Percentiles rank a stretch among this genome's conserved stretches.
These are phyloP conservation scores for Metarhizium anisopliae DNA, from an alignment of 2,329 filamentous ascomycete species.

Conservation along the genomic window DNA sequence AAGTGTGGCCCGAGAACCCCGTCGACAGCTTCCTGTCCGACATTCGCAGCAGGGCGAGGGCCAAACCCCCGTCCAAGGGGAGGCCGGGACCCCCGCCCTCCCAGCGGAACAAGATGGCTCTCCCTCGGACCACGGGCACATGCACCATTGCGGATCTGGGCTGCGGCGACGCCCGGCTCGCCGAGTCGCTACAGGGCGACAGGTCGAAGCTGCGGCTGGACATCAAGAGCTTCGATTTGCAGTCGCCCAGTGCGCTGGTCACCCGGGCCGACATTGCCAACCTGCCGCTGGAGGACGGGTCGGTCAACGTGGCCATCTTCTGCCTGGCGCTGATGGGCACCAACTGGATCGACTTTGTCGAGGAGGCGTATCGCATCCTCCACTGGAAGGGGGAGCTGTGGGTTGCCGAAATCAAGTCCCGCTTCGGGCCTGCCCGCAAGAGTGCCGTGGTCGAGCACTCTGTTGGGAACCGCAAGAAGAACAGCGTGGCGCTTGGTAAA, in stretches of 20 bases:
- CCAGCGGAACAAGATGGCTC: conserved; percentile 30
- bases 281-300: conserved; percentile 65
- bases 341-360: conserved; percentile 94
- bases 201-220: conserved; percentile 60
- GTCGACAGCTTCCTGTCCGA: conserved; percentile 76
- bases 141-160: conserved; percentile 86
- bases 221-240: conserved; percentile 79
- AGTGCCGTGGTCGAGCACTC: conserved; percentile 52
- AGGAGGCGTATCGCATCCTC: conserved; percentile 87
- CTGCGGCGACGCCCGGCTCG: conserved; percentile 83
- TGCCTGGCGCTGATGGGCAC: conserved; percentile 98
- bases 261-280: conserved; percentile 84
- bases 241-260: conserved; percentile 65
- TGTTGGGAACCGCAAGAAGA: conserved; percentile 59
- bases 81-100: conserved; percentile 18
- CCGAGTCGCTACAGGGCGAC: conserved; percentile 56
- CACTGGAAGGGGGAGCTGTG: conserved; percentile 94
- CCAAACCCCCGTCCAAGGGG: conserved; percentile 26
- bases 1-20: conserved; percentile 93
- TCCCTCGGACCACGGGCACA: conserved; percentile 63
- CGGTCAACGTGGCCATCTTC: conserved; percentile 83
- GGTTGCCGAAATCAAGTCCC: conserved; percentile 93
- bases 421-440: conserved; percentile 50
- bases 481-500: conserved; percentile 26
- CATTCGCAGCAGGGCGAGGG: conserved; percentile 58